Evolutionary conservation across 129 eudicot genomes (phyloP).

Genomic region (Gnaphalium uliginosum): DNA sequence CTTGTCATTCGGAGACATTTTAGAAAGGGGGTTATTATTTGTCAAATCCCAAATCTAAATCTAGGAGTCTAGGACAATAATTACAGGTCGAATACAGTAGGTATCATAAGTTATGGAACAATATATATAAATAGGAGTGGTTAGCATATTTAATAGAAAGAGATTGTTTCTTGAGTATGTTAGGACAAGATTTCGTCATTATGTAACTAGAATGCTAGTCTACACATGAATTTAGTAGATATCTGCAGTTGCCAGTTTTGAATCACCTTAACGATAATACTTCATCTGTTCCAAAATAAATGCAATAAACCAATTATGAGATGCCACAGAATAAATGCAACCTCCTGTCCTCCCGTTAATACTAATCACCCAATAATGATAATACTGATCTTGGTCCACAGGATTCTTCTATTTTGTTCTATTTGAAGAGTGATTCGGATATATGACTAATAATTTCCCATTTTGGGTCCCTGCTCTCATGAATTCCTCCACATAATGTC

Average conservation of each 20-base stretch:
- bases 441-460: background rate
- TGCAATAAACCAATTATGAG: background rate
- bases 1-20: too few relatives aligned
- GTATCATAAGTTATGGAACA: background rate
- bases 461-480: background rate
- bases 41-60: slow-evolving; percentile 10
- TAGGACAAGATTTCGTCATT: slow-evolving; percentile 9
- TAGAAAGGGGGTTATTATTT: background rate
- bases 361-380: background rate
- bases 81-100: background rate
- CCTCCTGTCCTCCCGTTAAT: background rate
- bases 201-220: slow-evolving; percentile 6
- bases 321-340: background rate
- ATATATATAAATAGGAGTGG: background rate
- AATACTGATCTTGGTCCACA: background rate
- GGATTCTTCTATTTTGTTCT: background rate
- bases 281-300: background rate
- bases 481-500: slow-evolving; percentile 5
- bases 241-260: background rate
- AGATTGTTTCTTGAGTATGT: background rate
- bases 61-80: background rate
- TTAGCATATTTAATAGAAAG: background rate
- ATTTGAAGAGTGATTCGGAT: background rate
- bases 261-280: background rate
- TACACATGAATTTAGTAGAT: background rate